Evolutionary conservation across 345 rosid species (phyloP), one percentile per base, ranked within the genome.

Genomic region (Eucalyptus sp.): DNA sequence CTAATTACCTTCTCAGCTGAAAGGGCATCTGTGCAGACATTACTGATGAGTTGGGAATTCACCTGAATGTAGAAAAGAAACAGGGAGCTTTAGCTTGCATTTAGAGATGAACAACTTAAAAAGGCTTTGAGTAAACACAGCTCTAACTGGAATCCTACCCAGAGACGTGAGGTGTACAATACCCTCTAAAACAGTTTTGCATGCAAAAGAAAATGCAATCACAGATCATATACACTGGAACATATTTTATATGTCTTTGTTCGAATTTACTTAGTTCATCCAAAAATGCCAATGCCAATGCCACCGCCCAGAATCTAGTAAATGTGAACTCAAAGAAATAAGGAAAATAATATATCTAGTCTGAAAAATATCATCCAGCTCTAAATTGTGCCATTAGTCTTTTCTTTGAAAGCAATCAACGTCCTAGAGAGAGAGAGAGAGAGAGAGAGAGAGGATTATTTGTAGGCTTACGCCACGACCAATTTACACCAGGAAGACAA

Each of bases 31-130:
- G 96, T 96, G 93, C 99, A 98, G 88, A 94, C 95, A 91, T 98
- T 98, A 93, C 99, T 98, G 92, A 98, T 96, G 91, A 98, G 98
- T 93, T 98, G 99, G 44, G 99, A 96, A 92, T 98, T 98, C 81
- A 97, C 99, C 99, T 98, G 95, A 14, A 88, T 1, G 50, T 51
- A 87, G 56, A 64, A 79, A 89, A 88, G 79, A 62, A 86, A 89
- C 4, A 80, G 37, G 22, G 71, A 81, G 44, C 17, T 41, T 41
- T 64, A 86, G 50, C 64, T 44, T 64, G 66, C 62, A 51, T 80
- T 25, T 43, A 44, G 33, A 83, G 48, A 89, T 56, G 62, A 87
- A 12, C n/a, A 88, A 86, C 29, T 76, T 76, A 20, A 76, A 68
- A 33, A 41, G 83, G 27, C 29, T 76, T 20, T 22, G 29, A 76